phyloP scores from a whole-genome alignment of 345 rosid genomes.

The Bruguiera gymnorhiza region DNA sequence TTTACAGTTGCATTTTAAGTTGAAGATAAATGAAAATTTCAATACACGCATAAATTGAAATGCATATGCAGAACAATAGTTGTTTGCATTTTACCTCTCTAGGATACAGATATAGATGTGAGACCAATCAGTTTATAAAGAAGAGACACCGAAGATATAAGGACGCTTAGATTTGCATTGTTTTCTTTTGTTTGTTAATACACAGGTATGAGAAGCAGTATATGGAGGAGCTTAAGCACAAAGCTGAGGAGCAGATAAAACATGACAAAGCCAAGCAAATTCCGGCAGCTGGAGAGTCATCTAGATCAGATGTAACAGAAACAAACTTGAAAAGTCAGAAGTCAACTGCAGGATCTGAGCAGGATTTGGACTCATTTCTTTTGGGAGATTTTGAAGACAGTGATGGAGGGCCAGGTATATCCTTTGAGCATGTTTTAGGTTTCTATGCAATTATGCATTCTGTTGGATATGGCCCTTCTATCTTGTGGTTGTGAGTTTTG shows the following conservation, averaged over 20 bases:
- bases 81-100: background rate
- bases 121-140: background rate
- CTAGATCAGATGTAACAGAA: constrained; percentile 32
- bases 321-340: constrained; percentile 43
- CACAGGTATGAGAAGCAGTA: constrained; percentile 56
- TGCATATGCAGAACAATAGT: background rate
- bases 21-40: no score
- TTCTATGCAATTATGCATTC: background rate
- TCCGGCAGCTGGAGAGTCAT: constrained; percentile 32
- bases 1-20: no score
- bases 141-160: background rate
- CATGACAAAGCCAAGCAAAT: constrained; percentile 47
- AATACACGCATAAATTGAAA: no score
- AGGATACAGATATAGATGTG: background rate
- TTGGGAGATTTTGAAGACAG: constrained; percentile 88
- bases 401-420: constrained; percentile 72
- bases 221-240: constrained; percentile 64
- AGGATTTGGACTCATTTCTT: constrained; percentile 84
- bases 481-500: background rate
- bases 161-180: background rate
- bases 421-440: background rate
- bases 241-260: constrained; percentile 52
- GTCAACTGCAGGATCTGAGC: constrained; percentile 66
- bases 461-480: background rate
- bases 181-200: constrained; percentile 3